Base-by-base conservation (phyloP, 306 rosid species). In the Malus fusca region DNA sequence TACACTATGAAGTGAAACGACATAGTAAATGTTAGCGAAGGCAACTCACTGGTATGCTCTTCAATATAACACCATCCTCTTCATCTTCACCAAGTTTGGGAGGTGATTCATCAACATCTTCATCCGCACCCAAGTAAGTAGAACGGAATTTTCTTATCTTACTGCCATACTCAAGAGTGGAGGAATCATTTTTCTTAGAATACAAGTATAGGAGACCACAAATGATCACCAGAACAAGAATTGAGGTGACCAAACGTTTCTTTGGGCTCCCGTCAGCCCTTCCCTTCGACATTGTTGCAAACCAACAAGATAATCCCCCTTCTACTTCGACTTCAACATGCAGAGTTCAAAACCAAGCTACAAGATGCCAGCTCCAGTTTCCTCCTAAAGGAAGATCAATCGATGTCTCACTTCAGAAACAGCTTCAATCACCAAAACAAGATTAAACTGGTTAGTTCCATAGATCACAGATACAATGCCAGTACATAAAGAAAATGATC, bases 31-130 rank as follows among this genome's bases (percentile, higher is more conserved):
- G 52, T 68, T 23, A 77, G 74, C 66, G 63, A 26, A 33, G 76
- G 72, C 71, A 48, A 85, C 97, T 83, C 86, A 96, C 99, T 18
- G 98, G 98, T 75, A 88, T 89, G 84, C 96, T 96, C 86, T 89
- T 96, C 4, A 89, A 90, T 69, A 82, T 42, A 40, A 90, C 14
- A 75, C 78, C 86, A 67, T 82, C 86, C 23, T 79, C 91, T 43
- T 66, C 91, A 73, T 92, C 95, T 77, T 87, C 90, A 78, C 79
- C 89, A 59, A 86, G 81, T 70, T 72, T 81, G 11, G 88, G 77
- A 23, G 90, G 86, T 75, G 91, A 83, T 55, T 87, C 96, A 66
- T 87, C 91, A 21, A 75, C 82, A 62, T 87, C 98, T 78, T 92
- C 98, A 60, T 88, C 96, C 52, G 82, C 83, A 79, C 96, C 88